phyloP scores from a whole-genome alignment of 129 eudicot genomes.

The Flaveria brownii region DNA sequence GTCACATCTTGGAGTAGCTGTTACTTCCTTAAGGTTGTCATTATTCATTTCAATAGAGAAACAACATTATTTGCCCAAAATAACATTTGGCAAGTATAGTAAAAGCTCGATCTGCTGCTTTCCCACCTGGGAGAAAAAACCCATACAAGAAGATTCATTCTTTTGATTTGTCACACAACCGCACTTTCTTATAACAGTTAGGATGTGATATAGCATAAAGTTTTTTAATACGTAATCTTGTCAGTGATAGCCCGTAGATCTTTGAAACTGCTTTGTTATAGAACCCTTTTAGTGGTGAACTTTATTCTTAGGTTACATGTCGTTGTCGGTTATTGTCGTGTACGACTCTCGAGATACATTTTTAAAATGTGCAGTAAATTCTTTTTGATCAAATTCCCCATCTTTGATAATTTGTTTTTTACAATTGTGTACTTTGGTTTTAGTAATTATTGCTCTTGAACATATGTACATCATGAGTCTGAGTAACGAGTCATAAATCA shows the following conservation, averaged over 20 bases:
- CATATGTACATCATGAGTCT: slow-evolving; percentile 9
- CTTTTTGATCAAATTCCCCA: slow-evolving; percentile 30
- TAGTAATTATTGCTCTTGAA: slow-evolving; percentile 19
- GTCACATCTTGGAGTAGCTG: slow-evolving; percentile 85
- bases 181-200: slow-evolving; percentile 14
- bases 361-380: slow-evolving; percentile 64
- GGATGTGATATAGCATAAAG: slow-evolving; percentile 34
- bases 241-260: slow-evolving; percentile 35
- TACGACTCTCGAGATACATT: slow-evolving; percentile 43
- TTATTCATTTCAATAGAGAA: not conserved
- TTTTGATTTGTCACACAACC: slow-evolving; percentile 23
- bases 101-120: too few species aligned
- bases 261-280: slow-evolving; percentile 42
- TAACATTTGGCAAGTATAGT: not conserved
- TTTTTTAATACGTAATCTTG: slow-evolving; percentile 28
- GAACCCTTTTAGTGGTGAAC: slow-evolving; percentile 42
- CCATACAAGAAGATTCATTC: slow-evolving; percentile 20
- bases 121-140: not conserved
- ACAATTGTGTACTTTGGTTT: slow-evolving; percentile 1
- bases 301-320: slow-evolving; percentile 40
- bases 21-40: slow-evolving; percentile 7
- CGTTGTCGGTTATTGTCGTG: slow-evolving; percentile 36
- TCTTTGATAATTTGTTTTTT: not conserved
- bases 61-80: not conserved
- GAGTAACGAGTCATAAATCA: not conserved